Evolutionary conservation across 2,329 filamentous ascomycete genomes (phyloP).

Genomic region (Helotiales sp.): DNA sequence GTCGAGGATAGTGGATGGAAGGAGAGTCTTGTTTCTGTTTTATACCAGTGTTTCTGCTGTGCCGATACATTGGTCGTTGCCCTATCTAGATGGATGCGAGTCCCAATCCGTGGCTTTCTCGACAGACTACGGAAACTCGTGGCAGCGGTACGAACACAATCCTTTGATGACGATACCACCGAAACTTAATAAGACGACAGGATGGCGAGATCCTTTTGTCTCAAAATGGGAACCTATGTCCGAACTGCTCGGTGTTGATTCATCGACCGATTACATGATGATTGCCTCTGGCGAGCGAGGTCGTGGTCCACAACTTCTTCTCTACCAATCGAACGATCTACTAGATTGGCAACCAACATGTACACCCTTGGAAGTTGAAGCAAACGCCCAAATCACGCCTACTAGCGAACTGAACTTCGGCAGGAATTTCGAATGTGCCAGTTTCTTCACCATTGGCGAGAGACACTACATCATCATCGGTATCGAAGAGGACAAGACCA

Average conservation of each 20-base stretch:
- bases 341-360: conserved; percentile 30
- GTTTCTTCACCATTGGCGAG: conserved; percentile 33
- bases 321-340: conserved; percentile 31
- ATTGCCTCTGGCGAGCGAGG: conserved; percentile 30
- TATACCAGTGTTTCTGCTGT: conserved; percentile 33
- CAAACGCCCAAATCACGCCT: conserved; percentile 20
- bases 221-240: conserved; percentile 29
- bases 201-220: conserved; percentile 36
- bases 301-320: conserved; percentile 26
- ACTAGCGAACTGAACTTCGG: conserved; percentile 24
- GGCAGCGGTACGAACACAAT: conserved; percentile 32
- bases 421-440: conserved; percentile 35
- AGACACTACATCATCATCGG: conserved; percentile 34
- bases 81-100: conserved; percentile 34
- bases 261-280: conserved; percentile 31
- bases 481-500: conserved; percentile 28
- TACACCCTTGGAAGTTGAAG: conserved; percentile 24
- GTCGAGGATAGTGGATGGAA: conserved; percentile 27
- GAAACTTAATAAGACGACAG: conserved; percentile 23
- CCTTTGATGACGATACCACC: conserved; percentile 30
- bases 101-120: conserved; percentile 34
- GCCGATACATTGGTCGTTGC: conserved; percentile 35
- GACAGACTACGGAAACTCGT: conserved; percentile 32
- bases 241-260: conserved; percentile 17
- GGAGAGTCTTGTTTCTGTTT: conserved; percentile 30